phyloP scores from a whole-genome alignment of 495 filamentous ascomycete species.

The Elasticomyces elasticus region DNA sequence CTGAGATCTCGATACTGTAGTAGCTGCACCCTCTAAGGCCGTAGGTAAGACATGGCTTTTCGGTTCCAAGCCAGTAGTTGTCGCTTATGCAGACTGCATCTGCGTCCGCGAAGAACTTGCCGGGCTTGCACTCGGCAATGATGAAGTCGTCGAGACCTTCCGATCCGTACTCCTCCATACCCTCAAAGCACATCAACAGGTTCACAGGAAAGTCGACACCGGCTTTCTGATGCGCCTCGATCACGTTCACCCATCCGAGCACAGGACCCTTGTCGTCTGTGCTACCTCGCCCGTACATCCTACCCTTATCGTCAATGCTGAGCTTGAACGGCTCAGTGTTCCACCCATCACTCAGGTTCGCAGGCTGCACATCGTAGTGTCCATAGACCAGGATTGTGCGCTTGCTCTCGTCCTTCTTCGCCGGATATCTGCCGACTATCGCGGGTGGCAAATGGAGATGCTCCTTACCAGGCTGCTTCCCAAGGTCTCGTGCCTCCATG shows the following conservation, averaged over 20 bases:
- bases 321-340: slow-evolving; percentile 89
- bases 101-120: slow-evolving; percentile 76
- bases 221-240: slow-evolving; percentile 92
- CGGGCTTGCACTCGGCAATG: slow-evolving; percentile 64
- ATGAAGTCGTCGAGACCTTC: slow-evolving; percentile 96
- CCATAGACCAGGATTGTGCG: slow-evolving; percentile 93
- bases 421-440: slow-evolving; percentile 68
- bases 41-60: slow-evolving; percentile 96
- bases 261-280: slow-evolving; percentile 99
- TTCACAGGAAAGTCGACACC: slow-evolving; percentile 94
- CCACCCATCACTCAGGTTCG: slow-evolving; percentile 89
- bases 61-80: slow-evolving; percentile 99
- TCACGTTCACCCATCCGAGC: slow-evolving; percentile 93
- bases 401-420: slow-evolving; percentile 76
- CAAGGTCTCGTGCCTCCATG: slow-evolving; percentile 73
- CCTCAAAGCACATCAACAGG: slow-evolving; percentile 98
- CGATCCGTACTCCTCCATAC: slow-evolving; percentile 98
- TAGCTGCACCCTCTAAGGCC: slow-evolving; percentile 97
- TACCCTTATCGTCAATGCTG: slow-evolving; percentile 74
- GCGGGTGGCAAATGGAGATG: slow-evolving; percentile 88
- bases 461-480: slow-evolving; percentile 82
- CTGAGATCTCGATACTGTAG: slow-evolving; percentile 78
- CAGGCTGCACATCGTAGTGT: slow-evolving; percentile 98
- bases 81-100: slow-evolving; percentile 98
- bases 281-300: slow-evolving; percentile 91